These are phyloP conservation scores for Cystobasidium pallidum DNA, from an alignment of 1,284 basidiomycete genomes.

Conservation along the genomic window DNA sequence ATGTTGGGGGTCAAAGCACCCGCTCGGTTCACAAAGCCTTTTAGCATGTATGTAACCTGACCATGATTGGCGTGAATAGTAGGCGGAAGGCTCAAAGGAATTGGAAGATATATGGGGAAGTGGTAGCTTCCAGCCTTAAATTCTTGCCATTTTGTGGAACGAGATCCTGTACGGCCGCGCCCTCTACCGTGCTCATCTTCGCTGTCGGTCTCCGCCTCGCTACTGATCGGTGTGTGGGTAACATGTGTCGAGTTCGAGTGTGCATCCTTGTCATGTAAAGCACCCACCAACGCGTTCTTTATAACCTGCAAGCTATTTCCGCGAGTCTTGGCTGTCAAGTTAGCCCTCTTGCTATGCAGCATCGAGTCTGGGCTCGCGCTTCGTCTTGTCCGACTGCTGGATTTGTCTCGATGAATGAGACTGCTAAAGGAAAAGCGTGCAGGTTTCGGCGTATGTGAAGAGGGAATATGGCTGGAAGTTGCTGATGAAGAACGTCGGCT, in stretches of 20 bases:
- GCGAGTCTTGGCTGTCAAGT: constrained; percentile 51
- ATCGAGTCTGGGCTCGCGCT: constrained; percentile 16
- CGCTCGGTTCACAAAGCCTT: constrained; percentile 79
- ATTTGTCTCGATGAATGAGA: constrained; percentile 30
- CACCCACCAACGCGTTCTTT: constrained; percentile 54
- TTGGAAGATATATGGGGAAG: constrained; percentile 81
- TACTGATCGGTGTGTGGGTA: constrained; percentile 15
- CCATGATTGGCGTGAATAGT: constrained; percentile 79
- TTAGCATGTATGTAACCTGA: constrained; percentile 76
- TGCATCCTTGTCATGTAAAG: constrained; percentile 1
- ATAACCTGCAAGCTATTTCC: constrained; percentile 58
- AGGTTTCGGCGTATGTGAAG: constrained; percentile 15
- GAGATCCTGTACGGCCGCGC: constrained; percentile 19
- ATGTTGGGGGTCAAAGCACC: constrained; percentile 80
- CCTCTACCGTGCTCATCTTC: constrained; percentile 42
- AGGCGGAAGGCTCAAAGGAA: constrained; percentile 80
- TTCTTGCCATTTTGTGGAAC: constrained; percentile 73
- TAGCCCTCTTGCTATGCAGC: constrained; percentile 15
- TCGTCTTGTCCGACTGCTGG: constrained; percentile 7
- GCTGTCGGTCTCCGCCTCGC: constrained; percentile 44
- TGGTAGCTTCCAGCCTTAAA: constrained; percentile 89
- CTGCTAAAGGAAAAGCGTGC: constrained; percentile 37
- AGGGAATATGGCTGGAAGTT: neutral
- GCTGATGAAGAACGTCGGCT: neutral
- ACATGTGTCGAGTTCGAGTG: neutral